Evolutionary conservation across 2,329 filamentous ascomycete genomes (phyloP).

Genomic region (Metarhizium anisopliae): DNA sequence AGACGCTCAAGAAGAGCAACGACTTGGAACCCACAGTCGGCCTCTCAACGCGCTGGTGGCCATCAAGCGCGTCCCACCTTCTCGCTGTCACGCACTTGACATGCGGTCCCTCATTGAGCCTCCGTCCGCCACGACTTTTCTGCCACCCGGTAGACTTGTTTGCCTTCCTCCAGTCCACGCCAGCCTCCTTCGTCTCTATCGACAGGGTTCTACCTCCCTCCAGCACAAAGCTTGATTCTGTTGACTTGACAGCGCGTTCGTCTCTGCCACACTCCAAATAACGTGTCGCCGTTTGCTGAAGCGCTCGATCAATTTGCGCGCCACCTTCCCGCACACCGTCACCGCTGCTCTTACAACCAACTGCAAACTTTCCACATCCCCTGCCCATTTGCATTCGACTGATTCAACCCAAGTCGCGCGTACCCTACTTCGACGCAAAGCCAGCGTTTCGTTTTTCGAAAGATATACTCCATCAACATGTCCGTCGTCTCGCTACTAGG

Average conservation of each 20-base stretch:
- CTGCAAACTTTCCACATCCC: slow-evolving; percentile 3
- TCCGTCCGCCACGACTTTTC: not conserved
- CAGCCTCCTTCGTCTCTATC: not conserved
- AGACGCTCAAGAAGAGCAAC: not conserved
- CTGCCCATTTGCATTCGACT: slow-evolving; percentile 1
- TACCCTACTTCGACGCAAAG: not conserved
- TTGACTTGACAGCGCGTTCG: not conserved
- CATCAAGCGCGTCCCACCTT: slow-evolving; percentile 18
- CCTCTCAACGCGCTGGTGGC: slow-evolving; percentile 21
- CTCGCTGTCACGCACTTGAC: not conserved
- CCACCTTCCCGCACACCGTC: not conserved
- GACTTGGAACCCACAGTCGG: slow-evolving; percentile 5
- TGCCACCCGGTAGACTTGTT: not conserved
- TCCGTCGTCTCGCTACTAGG: slow-evolving; percentile 93
- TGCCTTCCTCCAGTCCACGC: not conserved
- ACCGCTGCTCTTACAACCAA: slow-evolving; percentile 5
- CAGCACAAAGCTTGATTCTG: not conserved
- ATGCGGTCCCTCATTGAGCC: not conserved
- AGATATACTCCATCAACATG: slow-evolving; percentile 43
- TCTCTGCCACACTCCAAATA: not conserved
- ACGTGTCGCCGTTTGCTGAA: slow-evolving; percentile 1
- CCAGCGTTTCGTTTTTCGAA: not conserved
- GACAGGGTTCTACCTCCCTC: not conserved
- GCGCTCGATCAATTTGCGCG: slow-evolving; percentile 4
- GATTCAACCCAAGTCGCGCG: not conserved